phyloP scores from a whole-genome alignment of 345 rosid genomes.

The Noccaea bulbosa region DNA sequence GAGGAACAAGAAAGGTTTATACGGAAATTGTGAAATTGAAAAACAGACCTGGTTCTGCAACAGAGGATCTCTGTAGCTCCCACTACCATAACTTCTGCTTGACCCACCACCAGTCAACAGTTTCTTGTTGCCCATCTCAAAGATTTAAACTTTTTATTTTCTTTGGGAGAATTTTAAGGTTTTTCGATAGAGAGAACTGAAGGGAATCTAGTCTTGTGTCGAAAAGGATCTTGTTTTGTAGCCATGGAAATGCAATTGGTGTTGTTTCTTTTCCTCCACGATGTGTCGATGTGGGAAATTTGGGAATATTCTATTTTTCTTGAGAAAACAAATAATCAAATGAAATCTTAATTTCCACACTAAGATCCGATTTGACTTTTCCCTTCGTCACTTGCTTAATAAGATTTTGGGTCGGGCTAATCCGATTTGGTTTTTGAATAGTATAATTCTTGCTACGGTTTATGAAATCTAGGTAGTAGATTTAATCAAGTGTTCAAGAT shows the following conservation, averaged over 20 bases:
- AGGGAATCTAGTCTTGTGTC: conserved; percentile 10
- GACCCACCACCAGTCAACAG: conserved; percentile 59
- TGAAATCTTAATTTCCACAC: background rate
- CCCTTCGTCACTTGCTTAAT: too few species aligned
- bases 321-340: background rate
- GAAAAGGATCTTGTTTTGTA: conserved; percentile 8
- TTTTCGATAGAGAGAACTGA: conserved; percentile 14
- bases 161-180: background rate
- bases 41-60: conserved; percentile 56
- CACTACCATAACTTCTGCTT: conserved; percentile 50
- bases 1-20: conserved; percentile 3
- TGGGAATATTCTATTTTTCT: background rate
- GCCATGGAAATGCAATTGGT: conserved; percentile 28
- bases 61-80: conserved; percentile 63
- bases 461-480: too few species aligned
- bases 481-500: too few species aligned
- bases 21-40: background rate
- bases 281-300: conserved; percentile 6
- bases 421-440: too few species aligned
- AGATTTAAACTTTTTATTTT: background rate
- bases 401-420: too few species aligned
- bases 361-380: too few species aligned
- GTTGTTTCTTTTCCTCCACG: conserved; percentile 16
- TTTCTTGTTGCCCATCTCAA: conserved; percentile 65
- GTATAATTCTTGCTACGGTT: too few species aligned